Percentiles rank a stretch among this genome's conserved stretches.
Evolutionary conservation across 2,329 filamentous ascomycete genomes (phyloP).

Genomic region (Lasiodiplodia gonubiensis): DNA sequence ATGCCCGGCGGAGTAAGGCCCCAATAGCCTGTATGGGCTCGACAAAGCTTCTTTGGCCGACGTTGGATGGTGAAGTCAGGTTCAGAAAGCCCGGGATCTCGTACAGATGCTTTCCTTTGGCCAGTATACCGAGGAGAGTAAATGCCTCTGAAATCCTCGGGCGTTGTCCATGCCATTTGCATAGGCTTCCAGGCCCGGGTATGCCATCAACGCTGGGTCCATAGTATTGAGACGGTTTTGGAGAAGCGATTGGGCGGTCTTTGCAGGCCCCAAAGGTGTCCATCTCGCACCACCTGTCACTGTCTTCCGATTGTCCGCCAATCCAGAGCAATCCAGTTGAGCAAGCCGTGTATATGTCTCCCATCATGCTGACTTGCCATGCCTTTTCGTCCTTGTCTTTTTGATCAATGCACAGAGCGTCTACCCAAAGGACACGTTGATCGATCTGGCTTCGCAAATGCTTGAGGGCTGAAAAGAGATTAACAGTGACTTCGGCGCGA

Average conservation of each 20-base stretch:
- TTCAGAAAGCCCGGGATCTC: background rate
- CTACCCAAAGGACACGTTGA: background rate
- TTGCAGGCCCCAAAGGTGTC: background rate
- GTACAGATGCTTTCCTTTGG: background rate
- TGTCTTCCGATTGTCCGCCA: background rate
- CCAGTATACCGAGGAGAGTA: constrained; percentile 2
- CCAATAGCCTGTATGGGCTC: constrained; percentile 1
- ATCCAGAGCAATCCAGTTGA: background rate
- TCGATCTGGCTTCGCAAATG: background rate
- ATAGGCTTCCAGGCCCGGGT: background rate
- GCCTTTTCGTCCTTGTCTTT: background rate
- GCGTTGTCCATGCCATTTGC: background rate
- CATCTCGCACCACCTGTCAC: background rate
- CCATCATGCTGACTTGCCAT: constrained; percentile 11
- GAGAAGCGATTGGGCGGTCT: too few relatives aligned
- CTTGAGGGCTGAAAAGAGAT: background rate
- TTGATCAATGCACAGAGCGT: constrained; percentile 7
- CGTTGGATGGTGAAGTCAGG: background rate
- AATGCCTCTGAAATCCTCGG: constrained; percentile 1
- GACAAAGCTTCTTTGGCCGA: background rate
- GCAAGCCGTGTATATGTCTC: background rate
- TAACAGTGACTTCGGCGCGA: background rate
- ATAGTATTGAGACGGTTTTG: too few relatives aligned
- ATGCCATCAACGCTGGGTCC: background rate
- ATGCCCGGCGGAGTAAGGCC: background rate